phyloP scores from a whole-genome alignment of 495 filamentous ascomycete species.

The Podospora bellae-mahoneyi region DNA sequence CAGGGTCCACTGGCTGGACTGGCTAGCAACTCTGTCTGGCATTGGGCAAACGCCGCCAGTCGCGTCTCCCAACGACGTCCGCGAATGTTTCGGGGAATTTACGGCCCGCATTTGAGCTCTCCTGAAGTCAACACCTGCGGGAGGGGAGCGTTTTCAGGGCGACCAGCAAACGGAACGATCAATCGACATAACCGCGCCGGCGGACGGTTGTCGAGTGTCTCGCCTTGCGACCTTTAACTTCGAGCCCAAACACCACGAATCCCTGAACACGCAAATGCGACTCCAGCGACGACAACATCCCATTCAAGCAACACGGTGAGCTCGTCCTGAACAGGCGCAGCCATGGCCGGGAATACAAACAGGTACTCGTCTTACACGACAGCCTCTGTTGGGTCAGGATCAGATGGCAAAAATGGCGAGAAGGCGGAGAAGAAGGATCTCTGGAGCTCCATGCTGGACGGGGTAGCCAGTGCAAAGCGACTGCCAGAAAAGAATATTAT shows the following conservation, averaged over 20 bases:
- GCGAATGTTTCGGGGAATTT: slow-evolving; percentile 17
- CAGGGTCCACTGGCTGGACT: slow-evolving; percentile 7
- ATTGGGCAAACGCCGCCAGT: slow-evolving; percentile 11
- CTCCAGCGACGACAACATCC: slow-evolving; percentile 6
- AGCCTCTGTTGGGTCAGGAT: slow-evolving; percentile 42
- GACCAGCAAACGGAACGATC: neutral
- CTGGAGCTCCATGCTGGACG: slow-evolving; percentile 91
- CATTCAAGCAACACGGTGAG: neutral
- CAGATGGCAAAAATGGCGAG: slow-evolving; percentile 58
- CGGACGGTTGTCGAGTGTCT: neutral
- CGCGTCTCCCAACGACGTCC: slow-evolving; percentile 14
- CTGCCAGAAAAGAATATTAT: slow-evolving; percentile 90
- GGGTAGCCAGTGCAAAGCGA: slow-evolving; percentile 83
- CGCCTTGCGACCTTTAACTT: neutral
- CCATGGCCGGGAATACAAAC: slow-evolving; percentile 56
- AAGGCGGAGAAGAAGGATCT: slow-evolving; percentile 74
- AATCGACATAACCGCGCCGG: neutral
- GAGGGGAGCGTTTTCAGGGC: neutral
- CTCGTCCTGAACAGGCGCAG: slow-evolving; percentile 14
- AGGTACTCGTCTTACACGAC: slow-evolving; percentile 53
- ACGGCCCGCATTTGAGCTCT: slow-evolving; percentile 16
- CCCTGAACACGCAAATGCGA: slow-evolving; percentile 19
- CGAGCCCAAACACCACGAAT: slow-evolving; percentile 1
- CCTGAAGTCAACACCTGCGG: neutral
- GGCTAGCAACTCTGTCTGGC: slow-evolving; percentile 8